Base-by-base conservation (phyloP, 495 filamentous ascomycete species). In the Tuber indicum region DNA sequence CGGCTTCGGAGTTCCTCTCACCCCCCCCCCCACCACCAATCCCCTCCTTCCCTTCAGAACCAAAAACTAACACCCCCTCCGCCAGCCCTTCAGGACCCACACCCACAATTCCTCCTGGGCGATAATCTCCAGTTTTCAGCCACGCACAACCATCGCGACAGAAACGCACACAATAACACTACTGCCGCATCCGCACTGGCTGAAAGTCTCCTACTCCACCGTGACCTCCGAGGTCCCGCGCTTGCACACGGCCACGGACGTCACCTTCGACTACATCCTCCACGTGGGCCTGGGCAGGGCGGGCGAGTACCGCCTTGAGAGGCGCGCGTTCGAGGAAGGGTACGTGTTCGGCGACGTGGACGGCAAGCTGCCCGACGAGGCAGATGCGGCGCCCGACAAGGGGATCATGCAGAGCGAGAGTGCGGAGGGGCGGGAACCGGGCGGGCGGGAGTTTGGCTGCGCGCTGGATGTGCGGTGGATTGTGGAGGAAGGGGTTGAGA, bases 211-310 rank as follows among this genome's bases (percentile, higher is more conserved):
- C 9, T 82, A 82, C 39, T 46, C 77, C 52, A 75, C 66, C 6
- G 72, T 82, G 49, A 74, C 78, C 17, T 73, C 73, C n/a, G 71
- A 75, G 17, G 71, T 82, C 17, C 76, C 80, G 4, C 44, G 73
- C 2, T 58, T 82, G 8, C 79, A 82, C 32, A 52, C 70, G 0
- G 32, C 49, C 12, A 10, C 23, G 3, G 39, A 75, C 23, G 52
- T 79, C 47, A 47, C 71, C 14, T 82, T 82, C 49, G 79, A 82
- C 74, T 82, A 82, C 74, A 82, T 82, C 26, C 79, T 82, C 7
- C 80, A 82, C 69, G 74, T 79, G 10, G 80, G 80, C 42, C 79
- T 82, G 16, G 80, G 80, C 0, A 16, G 71, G 23, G 52, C 76
- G 1, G 80, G 80, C 5, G 49, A n/a, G 45, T 82, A 82, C 69